A percentile compares a stretch with the other conserved stretches of the same genome.
Evolutionary conservation across 345 rosid species (phyloP).

Genomic region (Eucalyptus tenuipes): DNA sequence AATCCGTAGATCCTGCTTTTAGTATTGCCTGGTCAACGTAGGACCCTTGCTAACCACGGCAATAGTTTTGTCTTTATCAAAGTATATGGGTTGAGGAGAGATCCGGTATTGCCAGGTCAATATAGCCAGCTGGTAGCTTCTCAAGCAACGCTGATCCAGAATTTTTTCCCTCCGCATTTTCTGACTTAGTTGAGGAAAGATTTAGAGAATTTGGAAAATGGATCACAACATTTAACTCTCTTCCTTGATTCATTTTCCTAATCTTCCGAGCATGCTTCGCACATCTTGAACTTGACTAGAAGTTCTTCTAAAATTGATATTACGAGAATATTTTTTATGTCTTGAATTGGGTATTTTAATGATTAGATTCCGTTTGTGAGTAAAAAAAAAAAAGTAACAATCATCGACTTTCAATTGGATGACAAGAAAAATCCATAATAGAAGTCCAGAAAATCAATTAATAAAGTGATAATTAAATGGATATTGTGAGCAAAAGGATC

Average conservation of each 20-base stretch:
- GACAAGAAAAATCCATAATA: not conserved
- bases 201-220: not conserved
- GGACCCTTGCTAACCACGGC: not conserved
- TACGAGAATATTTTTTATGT: not conserved
- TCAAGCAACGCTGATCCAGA: not conserved
- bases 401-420: not conserved
- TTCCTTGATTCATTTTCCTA: not conserved
- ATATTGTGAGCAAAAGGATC: not conserved
- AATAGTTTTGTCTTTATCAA: not conserved
- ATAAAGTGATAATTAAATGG: not conserved
- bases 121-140: not conserved
- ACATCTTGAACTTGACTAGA: not conserved
- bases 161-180: not conserved
- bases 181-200: not conserved
- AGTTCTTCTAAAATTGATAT: not conserved
- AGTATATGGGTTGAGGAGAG: not conserved
- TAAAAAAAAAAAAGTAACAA: too few species aligned
- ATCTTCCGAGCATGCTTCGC: not conserved
- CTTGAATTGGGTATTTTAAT: not conserved
- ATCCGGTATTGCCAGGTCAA: not conserved
- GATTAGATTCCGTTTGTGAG: not conserved
- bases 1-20: not conserved
- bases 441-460: not conserved
- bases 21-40: not conserved
- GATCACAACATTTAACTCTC: not conserved